These are phyloP conservation scores for Aspergillus sclerotioniger DNA, from an alignment of 495 filamentous ascomycete species.

Conservation along the genomic window DNA sequence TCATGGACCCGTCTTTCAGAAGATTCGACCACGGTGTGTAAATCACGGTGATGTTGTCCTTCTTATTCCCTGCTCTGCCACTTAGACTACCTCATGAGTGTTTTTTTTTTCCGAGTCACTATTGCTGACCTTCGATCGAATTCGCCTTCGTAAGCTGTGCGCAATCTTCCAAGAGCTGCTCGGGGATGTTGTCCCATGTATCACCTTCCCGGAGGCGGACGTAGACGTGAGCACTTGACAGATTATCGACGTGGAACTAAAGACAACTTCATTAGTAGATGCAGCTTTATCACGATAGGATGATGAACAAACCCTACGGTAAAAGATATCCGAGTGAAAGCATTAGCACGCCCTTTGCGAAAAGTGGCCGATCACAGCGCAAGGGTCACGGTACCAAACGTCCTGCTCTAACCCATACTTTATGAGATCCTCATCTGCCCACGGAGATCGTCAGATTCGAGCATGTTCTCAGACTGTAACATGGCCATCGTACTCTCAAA, in stretches of 20 bases:
- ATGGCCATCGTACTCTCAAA: slow-evolving; percentile 74
- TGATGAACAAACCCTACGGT: slow-evolving; percentile 37
- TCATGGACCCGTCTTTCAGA: slow-evolving; percentile 95
- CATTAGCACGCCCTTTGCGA: background rate
- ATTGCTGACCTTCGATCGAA: slow-evolving; percentile 79
- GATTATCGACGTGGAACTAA: slow-evolving; percentile 96
- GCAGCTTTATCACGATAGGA: slow-evolving; percentile 13
- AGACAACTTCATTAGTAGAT: slow-evolving; percentile 18
- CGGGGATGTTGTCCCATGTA: slow-evolving; percentile 78
- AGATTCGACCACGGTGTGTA: slow-evolving; percentile 99
- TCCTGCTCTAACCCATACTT: slow-evolving; percentile 90
- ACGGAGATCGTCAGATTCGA: slow-evolving; percentile 20
- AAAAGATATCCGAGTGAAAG: slow-evolving; percentile 1
- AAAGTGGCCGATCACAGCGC: background rate
- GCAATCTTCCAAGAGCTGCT: slow-evolving; percentile 77
- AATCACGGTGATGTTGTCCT: slow-evolving; percentile 93
- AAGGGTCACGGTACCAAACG: slow-evolving; percentile 66
- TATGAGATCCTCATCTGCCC: slow-evolving; percentile 90
- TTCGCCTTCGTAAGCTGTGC: slow-evolving; percentile 97
- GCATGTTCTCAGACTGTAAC: slow-evolving; percentile 12
- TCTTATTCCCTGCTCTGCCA: slow-evolving; percentile 79
- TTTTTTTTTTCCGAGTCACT: background rate
- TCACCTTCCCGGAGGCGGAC: slow-evolving; percentile 78
- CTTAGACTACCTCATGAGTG: background rate
- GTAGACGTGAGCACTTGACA: slow-evolving; percentile 96